Conservation (phyloP, 1,284 basidiomycete genomes). For the Microbotryum scabiosae region DNA sequence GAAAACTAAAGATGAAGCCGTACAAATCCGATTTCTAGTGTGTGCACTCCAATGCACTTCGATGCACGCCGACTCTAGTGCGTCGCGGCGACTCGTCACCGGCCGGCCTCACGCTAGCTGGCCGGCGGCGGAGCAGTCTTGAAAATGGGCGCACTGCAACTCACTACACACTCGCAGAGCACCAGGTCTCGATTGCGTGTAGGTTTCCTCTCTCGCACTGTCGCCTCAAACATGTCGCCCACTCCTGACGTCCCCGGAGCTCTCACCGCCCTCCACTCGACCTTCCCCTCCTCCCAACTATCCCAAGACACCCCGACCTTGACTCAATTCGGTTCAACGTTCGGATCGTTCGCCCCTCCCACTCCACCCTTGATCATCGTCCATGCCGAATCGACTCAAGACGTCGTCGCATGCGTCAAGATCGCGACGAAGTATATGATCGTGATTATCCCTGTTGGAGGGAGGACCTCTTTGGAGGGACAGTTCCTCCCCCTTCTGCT, state of each 20-base stretch:
- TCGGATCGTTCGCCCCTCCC: conserved; percentile 12
- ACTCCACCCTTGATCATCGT: conserved; percentile 15
- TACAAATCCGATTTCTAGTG: too few species aligned
- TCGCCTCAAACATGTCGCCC: too few species aligned
- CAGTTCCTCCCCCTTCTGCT: conserved; percentile 42
- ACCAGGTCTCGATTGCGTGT: too few species aligned
- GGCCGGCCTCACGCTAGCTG: too few species aligned
- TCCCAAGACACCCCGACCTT: conserved; percentile 11
- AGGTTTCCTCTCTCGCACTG: too few species aligned
- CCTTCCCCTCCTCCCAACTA: conserved; percentile 16
- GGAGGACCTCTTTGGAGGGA: conserved; percentile 60
- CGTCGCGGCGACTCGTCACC: too few species aligned
- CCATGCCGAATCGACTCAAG: conserved; percentile 34
- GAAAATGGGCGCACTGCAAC: too few species aligned
- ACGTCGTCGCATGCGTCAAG: conserved; percentile 58
- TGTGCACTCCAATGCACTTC: too few species aligned
- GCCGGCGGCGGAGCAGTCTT: too few species aligned
- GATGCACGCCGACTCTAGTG: too few species aligned
- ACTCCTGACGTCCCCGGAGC: neutral
- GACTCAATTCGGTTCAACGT: conserved; percentile 9
- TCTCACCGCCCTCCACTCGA: neutral
- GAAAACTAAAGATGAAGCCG: too few species aligned
- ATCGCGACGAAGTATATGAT: conserved; percentile 55
- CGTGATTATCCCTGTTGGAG: conserved; percentile 58
- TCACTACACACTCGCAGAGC: too few species aligned